Base-by-base conservation (phyloP, 495 filamentous ascomycete species). In the Aspergillus avenaceus region DNA sequence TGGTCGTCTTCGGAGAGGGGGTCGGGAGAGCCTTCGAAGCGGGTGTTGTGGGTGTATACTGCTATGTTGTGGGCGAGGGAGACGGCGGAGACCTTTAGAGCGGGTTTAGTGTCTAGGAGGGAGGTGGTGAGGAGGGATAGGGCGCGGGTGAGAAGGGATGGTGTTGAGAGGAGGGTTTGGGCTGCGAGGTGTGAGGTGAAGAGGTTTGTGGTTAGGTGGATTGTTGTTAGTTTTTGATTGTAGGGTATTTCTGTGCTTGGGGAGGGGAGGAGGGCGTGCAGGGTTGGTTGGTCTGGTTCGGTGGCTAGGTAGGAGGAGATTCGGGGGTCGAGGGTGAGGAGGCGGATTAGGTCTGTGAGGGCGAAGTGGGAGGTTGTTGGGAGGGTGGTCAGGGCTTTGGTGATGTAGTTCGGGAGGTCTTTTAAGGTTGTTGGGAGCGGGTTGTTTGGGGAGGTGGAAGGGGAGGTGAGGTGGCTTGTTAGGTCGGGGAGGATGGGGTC, bases 281-380 rank as follows among this genome's bases (percentile, higher is more conserved):
- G 70, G 12, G 87, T 89, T 34, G 63, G 58, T 52, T 86, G 84
- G 27, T 71, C 65, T 22, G 67, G 27, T 67, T 92, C 86, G 12
- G 89, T 90, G n/a, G 90, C 90, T 52, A 89, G 91, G 67, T 82
- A 93, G 49, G 87, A 84, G 57, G 87, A 87, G n/a, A 96, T 74
- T n/a, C 93, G 81, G 19, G 84, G 74, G 56, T 98, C 92, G 5
- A 86, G 74, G 37, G 95, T 80, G 8, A 86, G 79, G 47, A 86
- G 76, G 8, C 93, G 81, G 45, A 93, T 73, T 16, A 98, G 78
- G 58, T 97, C 93, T 29, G 95, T 77, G 2, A 91, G 68, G 3
- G 92, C 81, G 61, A 97, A 98, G 67, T 71, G 51, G 82, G 83
- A 37, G 60, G 66, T 70, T 4, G 31, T 49, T 1, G 71, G 64